Percentiles rank a stretch among this genome's conserved stretches.
phyloP scores from a whole-genome alignment of 768 basidiomycete species.

The Russula sp. region DNA sequence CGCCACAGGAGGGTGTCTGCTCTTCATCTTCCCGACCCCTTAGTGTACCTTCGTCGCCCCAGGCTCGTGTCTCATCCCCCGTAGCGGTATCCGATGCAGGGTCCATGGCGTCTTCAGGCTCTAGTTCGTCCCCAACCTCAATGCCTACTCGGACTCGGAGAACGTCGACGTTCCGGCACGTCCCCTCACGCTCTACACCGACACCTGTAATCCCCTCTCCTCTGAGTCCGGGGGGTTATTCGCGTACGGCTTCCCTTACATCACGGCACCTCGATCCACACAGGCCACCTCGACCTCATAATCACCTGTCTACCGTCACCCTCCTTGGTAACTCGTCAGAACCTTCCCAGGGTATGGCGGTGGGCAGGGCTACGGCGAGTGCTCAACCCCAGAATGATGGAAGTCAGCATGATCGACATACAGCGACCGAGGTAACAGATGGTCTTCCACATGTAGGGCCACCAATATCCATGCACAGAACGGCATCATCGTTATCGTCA shows the following conservation, averaged over 20 bases:
- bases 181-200: constrained; percentile 36
- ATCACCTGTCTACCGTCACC: constrained; percentile 24
- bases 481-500: constrained; percentile 25
- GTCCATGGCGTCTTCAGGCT: constrained; percentile 1
- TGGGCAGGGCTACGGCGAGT: neutral
- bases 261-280: constrained; percentile 21
- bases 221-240: constrained; percentile 29
- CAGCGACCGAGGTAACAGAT: neutral
- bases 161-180: constrained; percentile 48
- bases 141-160: constrained; percentile 34
- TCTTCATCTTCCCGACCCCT: neutral
- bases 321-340: constrained; percentile 5
- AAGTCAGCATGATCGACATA: neutral
- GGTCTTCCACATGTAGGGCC: constrained; percentile 1
- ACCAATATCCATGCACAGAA: constrained; percentile 2
- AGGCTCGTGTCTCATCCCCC: neutral
- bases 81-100: neutral
- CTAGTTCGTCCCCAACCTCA: neutral
- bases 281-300: constrained; percentile 16
- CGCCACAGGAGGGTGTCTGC: neutral
- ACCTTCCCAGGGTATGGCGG: constrained; percentile 4
- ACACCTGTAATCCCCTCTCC: constrained; percentile 32
- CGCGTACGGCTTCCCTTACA: constrained; percentile 22
- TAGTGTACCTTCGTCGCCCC: neutral
- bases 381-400: neutral